Conservation (phyloP, 164 flowering plant species). For the Nymphaea colorata region DNA sequence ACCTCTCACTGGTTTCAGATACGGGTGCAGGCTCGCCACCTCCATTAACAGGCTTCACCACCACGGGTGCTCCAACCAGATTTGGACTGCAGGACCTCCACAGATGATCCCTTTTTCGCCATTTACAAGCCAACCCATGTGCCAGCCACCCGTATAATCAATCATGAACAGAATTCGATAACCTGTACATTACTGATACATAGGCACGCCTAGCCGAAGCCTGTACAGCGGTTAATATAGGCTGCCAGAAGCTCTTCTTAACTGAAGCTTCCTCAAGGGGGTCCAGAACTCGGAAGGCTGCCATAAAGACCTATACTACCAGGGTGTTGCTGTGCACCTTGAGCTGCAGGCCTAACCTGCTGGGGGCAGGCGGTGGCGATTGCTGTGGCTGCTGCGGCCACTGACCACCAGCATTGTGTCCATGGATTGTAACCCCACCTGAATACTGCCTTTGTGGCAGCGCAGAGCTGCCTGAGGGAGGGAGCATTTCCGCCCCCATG, state of each 20-base stretch:
- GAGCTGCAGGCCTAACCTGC: constrained; percentile 25
- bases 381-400: constrained; percentile 28
- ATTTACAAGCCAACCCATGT: neutral
- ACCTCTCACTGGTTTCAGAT: neutral
- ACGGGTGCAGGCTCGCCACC: neutral
- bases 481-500: constrained; percentile 21
- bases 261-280: constrained; percentile 24
- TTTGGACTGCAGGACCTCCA: neutral
- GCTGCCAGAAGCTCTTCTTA: constrained; percentile 12
- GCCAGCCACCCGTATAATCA: neutral
- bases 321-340: constrained; percentile 4
- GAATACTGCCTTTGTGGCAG: constrained; percentile 41
- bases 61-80: neutral
- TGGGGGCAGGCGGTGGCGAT: constrained; percentile 14
- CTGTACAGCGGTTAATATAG: constrained; percentile 9
- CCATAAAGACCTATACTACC: constrained; percentile 15
- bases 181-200: constrained; percentile 59
- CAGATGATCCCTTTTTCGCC: neutral
- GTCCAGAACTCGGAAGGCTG: constrained; percentile 31
- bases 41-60: neutral
- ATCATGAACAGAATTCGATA: neutral
- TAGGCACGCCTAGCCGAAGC: constrained; percentile 26
- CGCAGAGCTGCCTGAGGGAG: constrained; percentile 19
- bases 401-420: constrained; percentile 24
- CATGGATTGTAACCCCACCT: constrained; percentile 24